A percentile compares a stretch with the other conserved stretches of the same genome.
These are phyloP conservation scores for Colletotrichum sublineola DNA, from an alignment of 2,329 filamentous ascomycete genomes.

Conservation along the genomic window DNA sequence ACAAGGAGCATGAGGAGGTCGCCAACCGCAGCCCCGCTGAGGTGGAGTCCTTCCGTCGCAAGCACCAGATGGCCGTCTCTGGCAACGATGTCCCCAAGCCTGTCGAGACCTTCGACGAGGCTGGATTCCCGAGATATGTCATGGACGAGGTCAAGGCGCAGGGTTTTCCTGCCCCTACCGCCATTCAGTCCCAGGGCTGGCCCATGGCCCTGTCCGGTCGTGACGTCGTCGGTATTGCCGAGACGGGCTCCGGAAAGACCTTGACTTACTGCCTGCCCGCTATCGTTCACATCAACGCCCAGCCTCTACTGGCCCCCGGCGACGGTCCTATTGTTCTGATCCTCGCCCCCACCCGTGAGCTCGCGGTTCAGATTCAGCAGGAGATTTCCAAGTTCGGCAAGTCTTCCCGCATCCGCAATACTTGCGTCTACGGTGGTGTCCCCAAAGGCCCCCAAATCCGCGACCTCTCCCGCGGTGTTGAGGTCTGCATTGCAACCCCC, in stretches of 20 bases:
- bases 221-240: slow-evolving; percentile 98
- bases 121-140: slow-evolving; percentile 95
- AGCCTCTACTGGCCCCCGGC: slow-evolving; percentile 93
- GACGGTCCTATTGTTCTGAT: slow-evolving; percentile 98
- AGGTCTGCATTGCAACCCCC: slow-evolving; percentile 98
- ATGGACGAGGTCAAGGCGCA: slow-evolving; percentile 99
- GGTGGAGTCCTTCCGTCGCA: slow-evolving; percentile 88
- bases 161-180: slow-evolving; percentile 92
- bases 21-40: slow-evolving; percentile 80
- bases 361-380: slow-evolving; percentile 98
- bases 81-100: slow-evolving; percentile 89
- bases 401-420: slow-evolving; percentile 97
- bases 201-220: slow-evolving; percentile 98
- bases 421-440: slow-evolving; percentile 98
- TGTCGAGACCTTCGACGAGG: slow-evolving; percentile 97
- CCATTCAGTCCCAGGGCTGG: slow-evolving; percentile 99
- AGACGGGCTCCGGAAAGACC: slow-evolving; percentile 99
- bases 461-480: slow-evolving; percentile 92
- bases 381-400: slow-evolving; percentile 99
- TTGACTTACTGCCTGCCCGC: slow-evolving; percentile 97
- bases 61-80: slow-evolving; percentile 86
- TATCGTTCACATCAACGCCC: slow-evolving; percentile 99
- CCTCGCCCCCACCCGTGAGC: slow-evolving; percentile 94
- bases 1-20: slow-evolving; percentile 93
- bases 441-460: slow-evolving; percentile 98